Conservation (phyloP, 257 asterid genomes). For the Lavandula angustifolia region DNA sequence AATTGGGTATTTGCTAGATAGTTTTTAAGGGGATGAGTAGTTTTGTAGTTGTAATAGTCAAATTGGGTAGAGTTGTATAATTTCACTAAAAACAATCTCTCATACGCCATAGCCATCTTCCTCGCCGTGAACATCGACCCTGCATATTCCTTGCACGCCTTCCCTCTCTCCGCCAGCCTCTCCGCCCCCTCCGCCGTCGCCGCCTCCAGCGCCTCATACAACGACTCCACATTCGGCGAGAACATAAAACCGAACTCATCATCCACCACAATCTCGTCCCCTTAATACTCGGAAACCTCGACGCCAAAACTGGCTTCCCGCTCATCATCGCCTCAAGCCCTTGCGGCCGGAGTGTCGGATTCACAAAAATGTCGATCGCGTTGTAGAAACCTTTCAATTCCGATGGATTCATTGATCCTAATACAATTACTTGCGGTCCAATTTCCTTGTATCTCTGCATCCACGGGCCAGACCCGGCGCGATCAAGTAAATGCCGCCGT, state of each 20-base stretch:
- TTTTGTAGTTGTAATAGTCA: no score
- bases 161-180: constrained; percentile 70
- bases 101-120: constrained; percentile 92
- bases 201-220: constrained; percentile 61
- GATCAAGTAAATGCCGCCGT: constrained; percentile 55
- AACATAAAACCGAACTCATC: constrained; percentile 84
- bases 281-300: constrained; percentile 87
- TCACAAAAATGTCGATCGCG: constrained; percentile 77
- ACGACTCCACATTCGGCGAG: constrained; percentile 70
- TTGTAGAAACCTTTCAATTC: constrained; percentile 66
- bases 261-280: constrained; percentile 78
- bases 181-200: constrained; percentile 67
- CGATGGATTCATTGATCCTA: constrained; percentile 70
- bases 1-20: no score
- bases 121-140: constrained; percentile 76
- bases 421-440: constrained; percentile 63
- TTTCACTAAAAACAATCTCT: no score
- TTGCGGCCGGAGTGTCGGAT: constrained; percentile 92
- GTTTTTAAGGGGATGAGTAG: no score
- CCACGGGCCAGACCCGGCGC: constrained; percentile 99
- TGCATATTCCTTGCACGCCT: constrained; percentile 73
- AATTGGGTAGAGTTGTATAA: no score
- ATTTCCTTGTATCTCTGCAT: constrained; percentile 61
- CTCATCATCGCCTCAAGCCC: constrained; percentile 98
- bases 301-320: constrained; percentile 90